phyloP scores from a whole-genome alignment of 306 rosid genomes.

The Hippophae tibetana region DNA sequence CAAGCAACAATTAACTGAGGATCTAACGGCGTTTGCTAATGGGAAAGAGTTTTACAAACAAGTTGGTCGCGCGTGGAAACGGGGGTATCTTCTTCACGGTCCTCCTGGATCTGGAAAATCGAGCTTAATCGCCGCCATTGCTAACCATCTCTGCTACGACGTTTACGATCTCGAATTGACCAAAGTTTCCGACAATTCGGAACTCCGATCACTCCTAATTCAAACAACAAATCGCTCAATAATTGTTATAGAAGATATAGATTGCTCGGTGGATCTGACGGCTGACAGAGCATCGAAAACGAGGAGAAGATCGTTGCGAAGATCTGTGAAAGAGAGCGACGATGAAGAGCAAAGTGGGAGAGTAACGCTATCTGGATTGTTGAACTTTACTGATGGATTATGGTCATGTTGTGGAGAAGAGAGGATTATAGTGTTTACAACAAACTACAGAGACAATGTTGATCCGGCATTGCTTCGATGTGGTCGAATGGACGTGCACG shows the following conservation, averaged over 20 bases:
- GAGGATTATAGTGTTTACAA: slow-evolving; percentile 68
- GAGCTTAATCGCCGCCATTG: slow-evolving; percentile 80
- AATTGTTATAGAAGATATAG: slow-evolving; percentile 78
- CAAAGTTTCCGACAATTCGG: slow-evolving; percentile 73
- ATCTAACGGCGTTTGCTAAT: slow-evolving; percentile 45
- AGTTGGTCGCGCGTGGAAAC: slow-evolving; percentile 88
- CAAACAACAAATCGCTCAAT: slow-evolving; percentile 82
- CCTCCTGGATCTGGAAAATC: slow-evolving; percentile 92
- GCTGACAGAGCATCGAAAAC: slow-evolving; percentile 42
- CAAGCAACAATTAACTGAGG: slow-evolving; percentile 56
- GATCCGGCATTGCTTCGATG: slow-evolving; percentile 76
- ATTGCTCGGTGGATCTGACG: slow-evolving; percentile 70
- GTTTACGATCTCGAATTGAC: slow-evolving; percentile 79
- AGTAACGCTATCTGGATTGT: slow-evolving; percentile 73
- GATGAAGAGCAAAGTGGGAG: slow-evolving; percentile 39
- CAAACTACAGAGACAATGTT: slow-evolving; percentile 58
- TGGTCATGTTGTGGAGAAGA: slow-evolving; percentile 91
- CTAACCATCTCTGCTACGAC: slow-evolving; percentile 75
- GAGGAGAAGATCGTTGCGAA: slow-evolving; percentile 3
- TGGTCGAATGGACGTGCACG: slow-evolving; percentile 88
- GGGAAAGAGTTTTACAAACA: slow-evolving; percentile 66
- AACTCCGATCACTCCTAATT: slow-evolving; percentile 59
- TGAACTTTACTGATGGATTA: slow-evolving; percentile 75
- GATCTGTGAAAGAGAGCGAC: slow-evolving; percentile 11
- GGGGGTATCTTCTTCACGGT: slow-evolving; percentile 73